Conservation (phyloP, 352 stramenopile genomes). For the Peronospora destructor region DNA sequence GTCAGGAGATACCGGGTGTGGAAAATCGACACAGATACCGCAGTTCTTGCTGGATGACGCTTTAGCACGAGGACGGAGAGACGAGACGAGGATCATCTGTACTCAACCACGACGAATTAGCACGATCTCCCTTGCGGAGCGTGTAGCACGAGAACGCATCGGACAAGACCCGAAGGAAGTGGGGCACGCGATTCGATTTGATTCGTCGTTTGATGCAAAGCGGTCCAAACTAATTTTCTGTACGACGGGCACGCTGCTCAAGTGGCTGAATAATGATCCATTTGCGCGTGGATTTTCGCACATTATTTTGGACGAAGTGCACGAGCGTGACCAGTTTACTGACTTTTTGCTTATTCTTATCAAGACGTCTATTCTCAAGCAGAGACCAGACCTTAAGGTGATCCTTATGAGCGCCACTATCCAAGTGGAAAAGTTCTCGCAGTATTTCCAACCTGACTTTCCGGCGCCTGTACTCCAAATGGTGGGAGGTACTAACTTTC, state of each 20-base stretch:
- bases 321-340: slow-evolving; percentile 92
- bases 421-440: slow-evolving; percentile 88
- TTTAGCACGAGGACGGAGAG: slow-evolving; percentile 52
- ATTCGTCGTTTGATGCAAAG: slow-evolving; percentile 64
- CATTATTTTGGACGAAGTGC: slow-evolving; percentile 94
- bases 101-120: slow-evolving; percentile 91
- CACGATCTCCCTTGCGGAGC: slow-evolving; percentile 85
- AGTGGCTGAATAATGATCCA: slow-evolving; percentile 76
- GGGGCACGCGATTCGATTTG: slow-evolving; percentile 90
- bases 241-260: slow-evolving; percentile 92
- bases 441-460: slow-evolving; percentile 85
- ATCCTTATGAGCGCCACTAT: slow-evolving; percentile 96
- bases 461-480: slow-evolving; percentile 70
- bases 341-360: slow-evolving; percentile 95
- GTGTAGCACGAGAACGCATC: slow-evolving; percentile 76
- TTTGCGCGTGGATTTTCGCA: slow-evolving; percentile 82
- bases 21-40: slow-evolving; percentile 90
- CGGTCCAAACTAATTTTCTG: slow-evolving; percentile 94
- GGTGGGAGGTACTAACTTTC: slow-evolving; percentile 78
- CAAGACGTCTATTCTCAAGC: slow-evolving; percentile 78
- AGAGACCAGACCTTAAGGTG: slow-evolving; percentile 81
- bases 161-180: slow-evolving; percentile 56
- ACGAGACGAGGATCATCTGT: slow-evolving; percentile 77
- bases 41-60: slow-evolving; percentile 89
- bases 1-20: slow-evolving; percentile 92